phyloP scores from a whole-genome alignment of 2,329 filamentous ascomycete species.

The Neofusicoccum cordaticola region DNA sequence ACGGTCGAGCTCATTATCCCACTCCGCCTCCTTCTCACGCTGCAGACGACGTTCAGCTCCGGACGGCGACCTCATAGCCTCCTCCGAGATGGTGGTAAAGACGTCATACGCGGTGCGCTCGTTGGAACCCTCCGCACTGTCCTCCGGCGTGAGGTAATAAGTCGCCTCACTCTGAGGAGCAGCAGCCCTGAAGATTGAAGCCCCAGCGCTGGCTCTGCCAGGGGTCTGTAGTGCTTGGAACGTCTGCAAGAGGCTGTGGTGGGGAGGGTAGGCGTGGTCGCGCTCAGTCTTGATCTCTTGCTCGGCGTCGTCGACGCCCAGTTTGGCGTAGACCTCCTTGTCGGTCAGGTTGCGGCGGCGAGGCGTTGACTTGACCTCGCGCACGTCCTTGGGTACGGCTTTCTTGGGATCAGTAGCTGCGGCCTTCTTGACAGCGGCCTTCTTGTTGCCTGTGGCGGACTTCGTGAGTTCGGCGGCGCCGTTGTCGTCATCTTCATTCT shows the following conservation, averaged over 20 bases:
- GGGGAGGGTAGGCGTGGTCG: not conserved
- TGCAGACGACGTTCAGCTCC: not conserved
- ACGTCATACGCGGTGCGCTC: not conserved
- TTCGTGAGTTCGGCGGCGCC: slow-evolving; percentile 16
- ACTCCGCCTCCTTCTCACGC: not conserved
- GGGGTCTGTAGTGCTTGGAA: not conserved
- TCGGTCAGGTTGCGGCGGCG: not conserved
- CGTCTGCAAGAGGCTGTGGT: not conserved
- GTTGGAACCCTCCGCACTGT: not conserved
- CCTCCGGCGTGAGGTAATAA: not conserved
- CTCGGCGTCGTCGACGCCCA: not conserved
- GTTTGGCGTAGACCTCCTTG: not conserved
- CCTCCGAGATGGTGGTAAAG: not conserved
- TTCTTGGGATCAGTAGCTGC: not conserved
- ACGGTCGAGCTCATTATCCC: too few relatives aligned
- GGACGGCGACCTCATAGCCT: not conserved
- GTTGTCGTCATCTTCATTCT: slow-evolving; percentile 11
- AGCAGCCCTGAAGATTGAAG: too few relatives aligned
- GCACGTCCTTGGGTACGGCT: not conserved
- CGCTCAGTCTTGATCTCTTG: too few relatives aligned
- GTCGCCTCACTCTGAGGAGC: too few relatives aligned
- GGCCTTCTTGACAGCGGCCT: not conserved
- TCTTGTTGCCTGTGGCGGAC: slow-evolving; percentile 6
- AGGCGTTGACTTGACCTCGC: not conserved
- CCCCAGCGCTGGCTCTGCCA: too few relatives aligned